Evolutionary conservation across 2,329 filamentous ascomycete genomes (phyloP).

Genomic region (Aurifilum marmelostoma): DNA sequence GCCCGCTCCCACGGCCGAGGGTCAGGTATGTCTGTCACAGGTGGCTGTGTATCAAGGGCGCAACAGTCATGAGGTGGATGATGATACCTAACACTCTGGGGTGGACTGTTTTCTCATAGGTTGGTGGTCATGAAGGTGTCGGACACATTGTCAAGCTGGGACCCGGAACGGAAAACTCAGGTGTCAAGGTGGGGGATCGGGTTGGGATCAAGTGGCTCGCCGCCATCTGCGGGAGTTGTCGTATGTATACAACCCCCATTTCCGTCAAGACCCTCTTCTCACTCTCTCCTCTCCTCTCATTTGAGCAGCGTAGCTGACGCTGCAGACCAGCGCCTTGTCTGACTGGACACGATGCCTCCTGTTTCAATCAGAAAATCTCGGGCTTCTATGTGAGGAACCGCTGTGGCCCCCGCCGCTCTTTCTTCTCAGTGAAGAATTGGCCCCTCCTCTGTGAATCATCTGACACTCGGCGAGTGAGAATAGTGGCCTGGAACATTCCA

Average conservation of each 20-base stretch:
- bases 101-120: constrained; percentile 37
- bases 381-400: constrained; percentile 57
- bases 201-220: constrained; percentile 73
- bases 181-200: constrained; percentile 66
- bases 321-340: constrained; percentile 45
- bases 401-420: too few relatives aligned
- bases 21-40: constrained; percentile 24
- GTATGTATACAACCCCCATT: constrained; percentile 1
- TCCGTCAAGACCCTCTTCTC: neutral
- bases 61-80: neutral
- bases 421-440: too few relatives aligned
- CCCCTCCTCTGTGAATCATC: too few relatives aligned
- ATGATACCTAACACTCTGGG: neutral
- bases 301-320: constrained; percentile 37
- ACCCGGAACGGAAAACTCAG: constrained; percentile 56
- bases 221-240: constrained; percentile 57
- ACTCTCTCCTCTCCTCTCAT: constrained; percentile 1
- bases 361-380: constrained; percentile 62
- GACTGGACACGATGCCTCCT: constrained; percentile 65
- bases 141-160: constrained; percentile 68
- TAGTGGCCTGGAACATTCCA: constrained; percentile 71
- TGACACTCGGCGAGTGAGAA: neutral
- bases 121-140: constrained; percentile 70
- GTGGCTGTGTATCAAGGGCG: too few relatives aligned
- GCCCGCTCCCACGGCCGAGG: constrained; percentile 27